phyloP scores from a whole-genome alignment of 768 basidiomycete genomes.

The Boletales sp. region DNA sequence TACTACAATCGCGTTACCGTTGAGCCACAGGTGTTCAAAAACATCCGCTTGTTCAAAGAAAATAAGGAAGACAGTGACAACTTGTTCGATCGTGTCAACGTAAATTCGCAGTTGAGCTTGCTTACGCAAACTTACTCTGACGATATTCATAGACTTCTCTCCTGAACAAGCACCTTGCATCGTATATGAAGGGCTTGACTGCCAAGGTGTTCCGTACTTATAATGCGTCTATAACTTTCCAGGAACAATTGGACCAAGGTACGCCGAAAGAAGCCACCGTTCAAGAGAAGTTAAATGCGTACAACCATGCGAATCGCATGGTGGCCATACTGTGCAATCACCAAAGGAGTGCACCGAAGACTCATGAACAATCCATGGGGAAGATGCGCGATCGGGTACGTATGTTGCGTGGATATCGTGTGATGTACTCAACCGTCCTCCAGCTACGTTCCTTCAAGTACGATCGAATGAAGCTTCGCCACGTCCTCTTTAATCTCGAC shows the following conservation, averaged over 20 bases:
- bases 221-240: slow-evolving; percentile 96
- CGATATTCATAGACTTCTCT: slow-evolving; percentile 56
- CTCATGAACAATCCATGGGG: slow-evolving; percentile 89
- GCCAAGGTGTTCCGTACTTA: slow-evolving; percentile 99
- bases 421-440: slow-evolving; percentile 5
- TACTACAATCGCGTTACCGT: slow-evolving; percentile 92
- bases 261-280: slow-evolving; percentile 66
- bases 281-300: slow-evolving; percentile 96
- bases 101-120: slow-evolving; percentile 28
- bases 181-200: slow-evolving; percentile 96
- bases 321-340: slow-evolving; percentile 99
- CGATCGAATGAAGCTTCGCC: slow-evolving; percentile 94
- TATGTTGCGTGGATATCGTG: slow-evolving; percentile 2
- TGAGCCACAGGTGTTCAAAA: slow-evolving; percentile 94
- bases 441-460: slow-evolving; percentile 90
- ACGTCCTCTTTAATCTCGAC: slow-evolving; percentile 77
- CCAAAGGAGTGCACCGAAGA: slow-evolving; percentile 91
- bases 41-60: slow-evolving; percentile 94
- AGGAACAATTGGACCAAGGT: slow-evolving; percentile 78
- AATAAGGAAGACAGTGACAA: slow-evolving; percentile 85
- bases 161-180: slow-evolving; percentile 88
- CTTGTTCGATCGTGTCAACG: slow-evolving; percentile 92
- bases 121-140: slow-evolving; percentile 15
- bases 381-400: slow-evolving; percentile 89
- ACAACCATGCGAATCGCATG: slow-evolving; percentile 95